These are phyloP conservation scores for Lathyrus aphaca DNA, from an alignment of 306 rosid species.

Conservation along the genomic window DNA sequence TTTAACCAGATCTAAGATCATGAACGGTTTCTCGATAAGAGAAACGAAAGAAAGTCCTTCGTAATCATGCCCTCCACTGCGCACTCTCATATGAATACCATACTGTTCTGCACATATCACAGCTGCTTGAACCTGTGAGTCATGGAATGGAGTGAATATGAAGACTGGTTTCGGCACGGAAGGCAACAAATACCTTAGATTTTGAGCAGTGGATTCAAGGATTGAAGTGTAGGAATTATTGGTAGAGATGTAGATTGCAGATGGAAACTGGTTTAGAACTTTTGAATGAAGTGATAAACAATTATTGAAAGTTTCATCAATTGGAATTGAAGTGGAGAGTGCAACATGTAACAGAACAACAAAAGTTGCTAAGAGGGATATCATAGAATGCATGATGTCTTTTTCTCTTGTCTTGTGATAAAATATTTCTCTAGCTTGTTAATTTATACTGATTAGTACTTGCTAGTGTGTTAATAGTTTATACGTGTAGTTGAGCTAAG, in stretches of 20 bases:
- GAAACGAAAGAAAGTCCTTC: conserved; percentile 59
- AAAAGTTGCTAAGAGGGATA: conserved; percentile 29
- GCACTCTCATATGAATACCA: conserved; percentile 55
- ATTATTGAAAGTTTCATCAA: conserved; percentile 43
- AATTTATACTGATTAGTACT: conserved; percentile 28
- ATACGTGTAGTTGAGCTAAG: conserved; percentile 45
- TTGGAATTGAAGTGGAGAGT: conserved; percentile 26
- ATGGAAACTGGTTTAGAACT: conserved; percentile 47
- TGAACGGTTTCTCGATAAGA: conserved; percentile 49
- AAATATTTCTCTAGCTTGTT: background rate
- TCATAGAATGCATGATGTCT: conserved; percentile 35
- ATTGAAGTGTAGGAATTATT: conserved; percentile 51
- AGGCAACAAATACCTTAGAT: conserved; percentile 57
- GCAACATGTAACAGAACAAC: conserved; percentile 33
- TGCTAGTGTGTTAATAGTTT: conserved; percentile 2
- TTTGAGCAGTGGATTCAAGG: conserved; percentile 72
- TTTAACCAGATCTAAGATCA: conserved; percentile 43
- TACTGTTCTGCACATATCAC: conserved; percentile 59
- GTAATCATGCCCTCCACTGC: conserved; percentile 61
- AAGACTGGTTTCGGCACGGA: conserved; percentile 64
- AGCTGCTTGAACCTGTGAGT: conserved; percentile 69
- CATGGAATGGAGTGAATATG: conserved; percentile 61
- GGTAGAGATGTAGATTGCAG: conserved; percentile 51
- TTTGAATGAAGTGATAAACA: conserved; percentile 53
- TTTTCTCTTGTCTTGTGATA: background rate